Percentiles rank a stretch among this genome's conserved stretches.
These are phyloP conservation scores for Geopyxis carbonaria DNA, from an alignment of 495 filamentous ascomycete species.

Conservation along the genomic window DNA sequence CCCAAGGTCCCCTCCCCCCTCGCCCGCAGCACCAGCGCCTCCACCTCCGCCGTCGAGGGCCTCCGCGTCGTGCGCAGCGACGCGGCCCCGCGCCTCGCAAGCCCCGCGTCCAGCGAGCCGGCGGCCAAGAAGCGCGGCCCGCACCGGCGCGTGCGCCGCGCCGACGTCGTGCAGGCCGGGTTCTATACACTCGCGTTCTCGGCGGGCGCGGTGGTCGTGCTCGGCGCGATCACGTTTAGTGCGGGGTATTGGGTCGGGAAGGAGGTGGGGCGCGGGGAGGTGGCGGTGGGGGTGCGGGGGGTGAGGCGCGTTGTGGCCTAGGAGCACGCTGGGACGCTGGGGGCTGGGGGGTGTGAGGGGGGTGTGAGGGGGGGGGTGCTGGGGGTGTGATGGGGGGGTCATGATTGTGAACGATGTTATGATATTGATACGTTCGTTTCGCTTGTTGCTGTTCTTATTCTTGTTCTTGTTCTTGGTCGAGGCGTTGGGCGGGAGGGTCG, in stretches of 20 bases:
- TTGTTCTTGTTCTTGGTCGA: no score
- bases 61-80: constrained; percentile 15
- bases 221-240: constrained; percentile 81
- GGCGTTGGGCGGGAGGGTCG: no score
- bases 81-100: no score
- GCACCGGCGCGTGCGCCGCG: no score
- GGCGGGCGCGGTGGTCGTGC: constrained; percentile 79
- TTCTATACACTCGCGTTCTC: constrained; percentile 88
- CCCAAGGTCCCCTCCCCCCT: constrained; percentile 59
- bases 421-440: no score
- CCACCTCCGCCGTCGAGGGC: constrained; percentile 37
- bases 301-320: background rate
- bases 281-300: constrained; percentile 10
- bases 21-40: constrained; percentile 58
- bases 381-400: background rate
- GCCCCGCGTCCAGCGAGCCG: no score
- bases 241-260: constrained; percentile 75
- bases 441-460: no score
- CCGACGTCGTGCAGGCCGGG: no score
- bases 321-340: constrained; percentile 6
- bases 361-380: constrained; percentile 4
- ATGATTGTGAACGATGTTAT: no score
- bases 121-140: no score
- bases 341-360: constrained; percentile 8
- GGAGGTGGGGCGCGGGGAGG: constrained; percentile 7